Base-by-base conservation (phyloP, 73 alveolate genomes). In the Urostyla sp. region DNA sequence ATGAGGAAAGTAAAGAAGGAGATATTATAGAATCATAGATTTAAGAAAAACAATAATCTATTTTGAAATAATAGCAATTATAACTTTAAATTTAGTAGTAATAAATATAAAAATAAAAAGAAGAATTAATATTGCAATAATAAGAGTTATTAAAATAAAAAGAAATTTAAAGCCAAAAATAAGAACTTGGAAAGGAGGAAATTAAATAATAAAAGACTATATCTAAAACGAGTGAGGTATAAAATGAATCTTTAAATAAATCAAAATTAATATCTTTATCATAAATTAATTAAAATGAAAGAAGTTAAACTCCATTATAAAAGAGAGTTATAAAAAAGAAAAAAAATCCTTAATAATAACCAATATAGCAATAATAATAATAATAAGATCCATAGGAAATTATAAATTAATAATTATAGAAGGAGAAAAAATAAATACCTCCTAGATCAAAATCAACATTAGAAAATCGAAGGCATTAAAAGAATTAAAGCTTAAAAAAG, bases 291-390 rank as follows among this genome's bases (percentile, higher is more conserved):
- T n/a, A n/a, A n/a, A n/a, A n/a, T n/a, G n/a, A n/a, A n/a, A n/a
- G n/a, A n/a, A n/a, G n/a, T n/a, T n/a, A n/a, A n/a, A n/a, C n/a
- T n/a, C n/a, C n/a, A 51, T 11, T 56, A 8, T 21, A 56, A 31
- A 56, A 18, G 30, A 56, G 6, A 54, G 27, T 56, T 13, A 27
- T 56, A 21, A 56, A 60, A 60, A 32, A 60, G 66, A 8, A 60
- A 30, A 8, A 27, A 10, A 32, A 60, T 6, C 37, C 78, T 16
- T 11, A 10, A 10, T 15, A 28, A 60, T 15, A 32, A 60, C 61
- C 73, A 6, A 27, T 11, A 56, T 8, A n/a, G 24, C 10, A 56
- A 56, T 56, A 11, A 56, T 56, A 21, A 23, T 23, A 4, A 56
- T 15, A 15, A 56, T 26, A 56, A 23, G 21, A 56, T 10, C 51